A percentile compares a stretch with the other conserved stretches of the same genome.
These are phyloP conservation scores for Diaporthe humulicola DNA, from an alignment of 2,329 filamentous ascomycete genomes.

Conservation along the genomic window DNA sequence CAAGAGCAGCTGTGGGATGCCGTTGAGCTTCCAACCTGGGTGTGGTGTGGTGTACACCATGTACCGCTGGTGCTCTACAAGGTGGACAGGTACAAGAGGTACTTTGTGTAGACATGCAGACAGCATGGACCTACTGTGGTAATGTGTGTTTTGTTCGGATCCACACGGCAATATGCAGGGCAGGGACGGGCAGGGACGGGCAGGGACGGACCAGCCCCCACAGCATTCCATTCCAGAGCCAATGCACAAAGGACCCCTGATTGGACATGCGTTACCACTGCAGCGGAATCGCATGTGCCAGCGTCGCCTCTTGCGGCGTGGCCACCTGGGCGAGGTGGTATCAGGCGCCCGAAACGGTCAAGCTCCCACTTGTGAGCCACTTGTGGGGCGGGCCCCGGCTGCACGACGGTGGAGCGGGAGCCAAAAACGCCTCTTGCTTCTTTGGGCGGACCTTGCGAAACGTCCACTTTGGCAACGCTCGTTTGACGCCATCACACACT, in stretches of 20 bases:
- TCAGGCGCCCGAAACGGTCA: conserved; percentile 23
- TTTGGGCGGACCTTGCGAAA: conserved; percentile 39
- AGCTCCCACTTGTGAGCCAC: too few relatives aligned
- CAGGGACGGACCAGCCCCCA: not conserved
- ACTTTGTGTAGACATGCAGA: not conserved
- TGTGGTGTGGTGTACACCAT: not conserved
- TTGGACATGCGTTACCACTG: conserved; percentile 24
- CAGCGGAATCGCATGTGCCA: conserved; percentile 29
- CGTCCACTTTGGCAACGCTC: conserved; percentile 24
- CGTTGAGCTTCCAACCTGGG: not conserved
- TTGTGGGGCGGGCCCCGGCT: conserved; percentile 13
- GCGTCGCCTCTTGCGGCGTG: conserved; percentile 22
- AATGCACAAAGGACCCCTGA: conserved; percentile 10
- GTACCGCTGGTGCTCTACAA: not conserved
- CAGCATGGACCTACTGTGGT: too few relatives aligned
- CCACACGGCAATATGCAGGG: conserved; percentile 22
- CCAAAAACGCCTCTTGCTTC: conserved; percentile 33
- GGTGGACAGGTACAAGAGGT: not conserved
- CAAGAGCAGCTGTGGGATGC: not conserved
- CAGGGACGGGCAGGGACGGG: not conserved
- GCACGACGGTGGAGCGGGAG: conserved; percentile 21
- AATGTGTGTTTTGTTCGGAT: conserved; percentile 19
- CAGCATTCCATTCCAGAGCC: not conserved
- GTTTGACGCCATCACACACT: conserved; percentile 1
- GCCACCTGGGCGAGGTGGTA: conserved; percentile 20